Evolutionary conservation across 2,329 filamentous ascomycete species (phyloP), one percentile per base, ranked within the genome.

Genomic region (Cordyceps militaris): DNA sequence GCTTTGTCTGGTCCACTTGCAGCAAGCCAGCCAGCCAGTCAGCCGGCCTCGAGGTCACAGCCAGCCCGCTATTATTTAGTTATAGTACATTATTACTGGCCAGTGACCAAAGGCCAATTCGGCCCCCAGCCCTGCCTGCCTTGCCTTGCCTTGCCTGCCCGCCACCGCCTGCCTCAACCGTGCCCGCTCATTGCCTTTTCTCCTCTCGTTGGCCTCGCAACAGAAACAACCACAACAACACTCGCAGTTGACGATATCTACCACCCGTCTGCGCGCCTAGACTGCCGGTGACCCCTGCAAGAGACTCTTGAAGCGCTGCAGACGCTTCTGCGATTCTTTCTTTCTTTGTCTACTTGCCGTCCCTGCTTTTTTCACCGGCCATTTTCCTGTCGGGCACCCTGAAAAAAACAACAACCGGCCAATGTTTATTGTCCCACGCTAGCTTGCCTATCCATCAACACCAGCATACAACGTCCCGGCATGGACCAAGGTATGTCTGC

Each of bases 171-270:
- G 40, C 40, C 40, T 43, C 40, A 43, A 34, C 6, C 28, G 46
- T 48, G n/a, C 30, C 56, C 53, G 43, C 51, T 56, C 48, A 43
- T 57, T 59, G 59, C 57, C 68, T 66, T 64, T 63, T 68, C 67
- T 67, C 66, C 65, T 64, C 66, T 68, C 70, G 72, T 74, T 74
- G 72, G 71, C 72, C 72, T 73, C 72, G 72, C 72, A 74, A 74
- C 71, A 72, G 66, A 71, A 70, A 71, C 67, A 73, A 73, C 65
- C 66, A 73, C 70, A 73, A 73, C 69, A 73, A 73, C 66, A 63
- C 59, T 60, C 62, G 59, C 63, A 58, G 63, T 60, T 59, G 61
- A 67, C 64, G 61, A 63, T 66, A 63, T 62, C 63, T 62, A 61
- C 66, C 63, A 61, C 63, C 63, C 63, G 67, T 61, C 65, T 64